phyloP scores from a whole-genome alignment of 164 flowering plant species.

The grape (Vitis vinifera) region ASM3070453v1 NC_081810.1:15881001-15881500 shows the following conservation, averaged over 20 bases:
- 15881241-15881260: background rate
- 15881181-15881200: too few relatives aligned
- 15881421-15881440: constrained; percentile 48
- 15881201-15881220: too few relatives aligned
- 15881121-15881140: too few relatives aligned
- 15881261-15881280: too few relatives aligned
- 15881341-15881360: constrained; percentile 92
- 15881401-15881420: constrained; percentile 66
- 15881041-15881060: too few relatives aligned
- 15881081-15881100: too few relatives aligned
- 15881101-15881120: too few relatives aligned
- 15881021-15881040: too few relatives aligned
- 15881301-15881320: constrained; percentile 89
- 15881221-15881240: background rate
- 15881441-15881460: background rate
- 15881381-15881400: constrained; percentile 46
- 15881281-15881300: constrained; percentile 41
- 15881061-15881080: too few relatives aligned
- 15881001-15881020: too few relatives aligned
- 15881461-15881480: background rate
- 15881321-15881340: constrained; percentile 74
- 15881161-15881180: too few relatives aligned
- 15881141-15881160: too few relatives aligned
- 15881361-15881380: constrained; percentile 84
- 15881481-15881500: background rate